phyloP scores from a whole-genome alignment of 176 grass and related monocot genomes.

The Melocanna baccifera region DNA sequence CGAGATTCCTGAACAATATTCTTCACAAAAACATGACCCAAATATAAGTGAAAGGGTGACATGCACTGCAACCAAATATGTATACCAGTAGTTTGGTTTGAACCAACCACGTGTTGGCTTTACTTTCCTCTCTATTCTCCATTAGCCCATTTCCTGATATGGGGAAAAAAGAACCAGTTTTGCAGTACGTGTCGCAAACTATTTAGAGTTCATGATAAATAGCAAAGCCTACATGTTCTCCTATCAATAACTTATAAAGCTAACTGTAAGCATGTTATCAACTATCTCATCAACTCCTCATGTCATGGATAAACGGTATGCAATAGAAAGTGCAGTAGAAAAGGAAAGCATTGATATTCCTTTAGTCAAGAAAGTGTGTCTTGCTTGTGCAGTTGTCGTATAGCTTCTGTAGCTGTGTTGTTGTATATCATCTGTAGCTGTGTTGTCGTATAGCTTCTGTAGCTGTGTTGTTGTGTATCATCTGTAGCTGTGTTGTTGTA shows the following conservation, averaged over 20 bases:
- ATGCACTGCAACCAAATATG: not conserved
- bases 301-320: constrained; percentile 13
- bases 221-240: no score
- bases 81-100: constrained; percentile 18
- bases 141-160: not conserved
- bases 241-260: constrained; percentile 29
- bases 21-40: constrained; percentile 32
- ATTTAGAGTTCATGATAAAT: no score
- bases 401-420: no score
- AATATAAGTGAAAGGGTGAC: not conserved
- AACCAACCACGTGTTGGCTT: constrained; percentile 16
- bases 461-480: no score
- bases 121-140: constrained; percentile 5
- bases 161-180: not conserved
- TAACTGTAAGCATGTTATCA: constrained; percentile 33
- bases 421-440: no score
- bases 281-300: not conserved
- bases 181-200: not conserved
- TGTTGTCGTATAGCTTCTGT: no score
- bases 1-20: constrained; percentile 13
- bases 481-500: no score
- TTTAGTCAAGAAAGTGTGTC: no score
- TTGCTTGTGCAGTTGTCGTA: no score
- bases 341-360: not conserved
- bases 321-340: constrained; percentile 32